phyloP scores from a whole-genome alignment of 2,329 filamentous ascomycete genomes.

The Curvularia spicifera region DNA sequence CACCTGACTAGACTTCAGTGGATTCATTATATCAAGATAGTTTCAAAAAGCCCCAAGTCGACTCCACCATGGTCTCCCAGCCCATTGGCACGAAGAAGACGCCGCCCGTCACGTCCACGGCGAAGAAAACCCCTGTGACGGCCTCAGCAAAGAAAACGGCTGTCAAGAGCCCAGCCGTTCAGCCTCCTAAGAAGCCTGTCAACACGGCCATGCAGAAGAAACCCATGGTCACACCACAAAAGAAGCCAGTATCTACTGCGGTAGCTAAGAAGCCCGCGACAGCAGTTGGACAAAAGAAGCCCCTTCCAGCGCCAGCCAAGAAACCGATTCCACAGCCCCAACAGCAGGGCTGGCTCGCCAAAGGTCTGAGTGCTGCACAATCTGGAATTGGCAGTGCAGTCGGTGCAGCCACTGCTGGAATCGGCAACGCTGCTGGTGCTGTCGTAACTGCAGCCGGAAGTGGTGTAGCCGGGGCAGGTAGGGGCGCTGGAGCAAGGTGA shows the following conservation, averaged over 20 bases:
- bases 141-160: constrained; percentile 8
- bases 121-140: constrained; percentile 25
- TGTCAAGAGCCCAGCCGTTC: constrained; percentile 14
- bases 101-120: constrained; percentile 22
- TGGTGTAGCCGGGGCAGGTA: constrained; percentile 49
- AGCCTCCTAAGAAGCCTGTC: constrained; percentile 28
- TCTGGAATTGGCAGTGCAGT: constrained; percentile 41
- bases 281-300: constrained; percentile 22
- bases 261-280: constrained; percentile 22
- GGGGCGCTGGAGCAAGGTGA: constrained; percentile 21
- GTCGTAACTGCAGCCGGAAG: constrained; percentile 54
- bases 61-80: constrained; percentile 32
- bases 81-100: constrained; percentile 37
- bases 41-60: not conserved
- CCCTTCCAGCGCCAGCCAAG: constrained; percentile 15
- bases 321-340: constrained; percentile 27
- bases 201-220: constrained; percentile 30
- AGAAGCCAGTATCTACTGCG: constrained; percentile 8
- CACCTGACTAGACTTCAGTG: not conserved
- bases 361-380: constrained; percentile 21
- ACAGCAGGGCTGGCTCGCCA: constrained; percentile 55
- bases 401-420: constrained; percentile 45
- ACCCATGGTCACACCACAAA: constrained; percentile 8
- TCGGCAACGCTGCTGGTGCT: constrained; percentile 54
- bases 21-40: not conserved